Evolutionary conservation across 2,329 filamentous ascomycete species (phyloP).

Genomic region (Xylaria polymorpha): DNA sequence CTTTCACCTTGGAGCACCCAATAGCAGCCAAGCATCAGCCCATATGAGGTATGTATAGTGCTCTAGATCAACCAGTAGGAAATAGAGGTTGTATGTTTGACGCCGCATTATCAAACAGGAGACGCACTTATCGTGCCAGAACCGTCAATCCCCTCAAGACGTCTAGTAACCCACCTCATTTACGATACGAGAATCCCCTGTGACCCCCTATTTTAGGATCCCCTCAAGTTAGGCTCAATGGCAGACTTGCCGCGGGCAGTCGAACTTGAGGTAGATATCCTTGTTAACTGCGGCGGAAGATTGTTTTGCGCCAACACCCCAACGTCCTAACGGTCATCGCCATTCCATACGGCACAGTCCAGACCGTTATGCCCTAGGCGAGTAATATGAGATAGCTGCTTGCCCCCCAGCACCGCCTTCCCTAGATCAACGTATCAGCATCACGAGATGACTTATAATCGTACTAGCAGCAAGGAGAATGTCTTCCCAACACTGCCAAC

Average conservation of each 20-base stretch:
- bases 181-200: background rate
- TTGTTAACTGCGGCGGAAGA: background rate
- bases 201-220: slow-evolving; percentile 16
- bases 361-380: background rate
- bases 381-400: background rate
- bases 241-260: background rate
- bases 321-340: background rate
- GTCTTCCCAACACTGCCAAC: background rate
- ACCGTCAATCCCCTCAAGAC: background rate
- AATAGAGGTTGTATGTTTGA: slow-evolving; percentile 6
- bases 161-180: slow-evolving; percentile 1
- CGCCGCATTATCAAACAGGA: slow-evolving; percentile 25
- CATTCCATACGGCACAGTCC: background rate
- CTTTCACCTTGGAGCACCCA: slow-evolving; percentile 13
- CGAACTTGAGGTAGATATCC: background rate
- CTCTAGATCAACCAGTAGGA: slow-evolving; percentile 22
- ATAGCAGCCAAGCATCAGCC: slow-evolving; percentile 16
- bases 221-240: background rate
- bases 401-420: background rate
- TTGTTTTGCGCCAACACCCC: too few species aligned
- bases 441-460: background rate
- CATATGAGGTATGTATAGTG: slow-evolving; percentile 3
- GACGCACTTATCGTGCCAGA: slow-evolving; percentile 3
- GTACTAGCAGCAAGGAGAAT: background rate
- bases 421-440: background rate